Conservation (phyloP, 192 early-diverging fungal genomes). For the Coemansia sp. region DNA sequence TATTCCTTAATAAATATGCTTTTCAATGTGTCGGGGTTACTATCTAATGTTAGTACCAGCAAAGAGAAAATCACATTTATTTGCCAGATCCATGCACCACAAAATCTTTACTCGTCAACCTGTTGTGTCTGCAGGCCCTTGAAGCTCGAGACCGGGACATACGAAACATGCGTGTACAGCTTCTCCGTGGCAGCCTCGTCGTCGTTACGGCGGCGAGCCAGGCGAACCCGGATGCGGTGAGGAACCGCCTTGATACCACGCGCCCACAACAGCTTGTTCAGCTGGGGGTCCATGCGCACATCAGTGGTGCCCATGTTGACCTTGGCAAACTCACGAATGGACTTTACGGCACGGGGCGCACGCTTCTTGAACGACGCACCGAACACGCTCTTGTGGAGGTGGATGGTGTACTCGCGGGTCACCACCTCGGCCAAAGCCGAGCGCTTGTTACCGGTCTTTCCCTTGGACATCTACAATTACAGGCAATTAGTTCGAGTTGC, state of each 20-base stretch:
- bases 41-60: too few species aligned
- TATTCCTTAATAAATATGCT: too few species aligned
- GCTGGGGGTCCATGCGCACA: constrained; percentile 91
- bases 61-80: too few species aligned
- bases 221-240: constrained; percentile 93
- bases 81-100: background rate
- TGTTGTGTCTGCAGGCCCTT: constrained; percentile 81
- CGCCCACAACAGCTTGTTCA: constrained; percentile 96
- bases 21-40: too few species aligned
- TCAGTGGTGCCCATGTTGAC: constrained; percentile 95
- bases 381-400: constrained; percentile 92
- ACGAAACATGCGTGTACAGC: constrained; percentile 92
- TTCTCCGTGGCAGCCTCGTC: constrained; percentile 95
- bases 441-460: constrained; percentile 70
- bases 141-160: constrained; percentile 83
- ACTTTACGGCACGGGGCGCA: constrained; percentile 93
- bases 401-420: constrained; percentile 98
- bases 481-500: background rate
- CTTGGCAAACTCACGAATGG: constrained; percentile 86
- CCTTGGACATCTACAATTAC: constrained; percentile 67
- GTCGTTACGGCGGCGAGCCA: constrained; percentile 96
- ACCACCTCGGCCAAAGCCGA: constrained; percentile 86
- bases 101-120: constrained; percentile 62
- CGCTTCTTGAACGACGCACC: constrained; percentile 94
- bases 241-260: constrained; percentile 91